phyloP scores from a whole-genome alignment of 768 basidiomycete species.

The Agaricus blazei region DNA sequence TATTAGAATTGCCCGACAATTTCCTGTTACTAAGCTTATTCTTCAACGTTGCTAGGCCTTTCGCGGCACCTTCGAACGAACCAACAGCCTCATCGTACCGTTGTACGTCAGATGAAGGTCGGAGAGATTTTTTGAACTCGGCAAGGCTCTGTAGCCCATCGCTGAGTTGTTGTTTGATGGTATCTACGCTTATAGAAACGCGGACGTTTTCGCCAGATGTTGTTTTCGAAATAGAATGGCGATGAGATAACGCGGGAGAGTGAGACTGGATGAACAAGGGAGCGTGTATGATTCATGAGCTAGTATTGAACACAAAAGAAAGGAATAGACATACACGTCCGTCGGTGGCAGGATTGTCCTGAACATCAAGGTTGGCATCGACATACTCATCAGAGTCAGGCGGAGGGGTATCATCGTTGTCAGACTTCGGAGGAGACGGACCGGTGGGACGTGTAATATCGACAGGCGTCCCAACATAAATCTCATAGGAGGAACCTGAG shows the following conservation, averaged over 20 bases:
- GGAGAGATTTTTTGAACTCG: slow-evolving; percentile 8
- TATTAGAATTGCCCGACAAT: background rate
- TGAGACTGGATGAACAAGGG: background rate
- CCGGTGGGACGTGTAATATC: background rate
- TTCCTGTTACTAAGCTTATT: slow-evolving; percentile 7
- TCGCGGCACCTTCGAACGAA: slow-evolving; percentile 5
- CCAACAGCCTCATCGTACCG: slow-evolving; percentile 6
- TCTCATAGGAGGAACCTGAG: slow-evolving; percentile 1
- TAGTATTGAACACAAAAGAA: background rate
- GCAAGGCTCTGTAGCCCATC: slow-evolving; percentile 5
- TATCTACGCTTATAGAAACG: slow-evolving; percentile 5
- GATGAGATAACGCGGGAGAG: slow-evolving; percentile 4
- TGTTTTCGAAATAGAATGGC: slow-evolving; percentile 3
- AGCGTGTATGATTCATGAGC: background rate
- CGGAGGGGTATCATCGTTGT: background rate
- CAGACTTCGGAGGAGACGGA: background rate
- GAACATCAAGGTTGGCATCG: background rate
- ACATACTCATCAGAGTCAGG: background rate
- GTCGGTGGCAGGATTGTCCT: background rate
- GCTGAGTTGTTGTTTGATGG: slow-evolving; percentile 9
- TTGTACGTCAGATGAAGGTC: slow-evolving; percentile 6
- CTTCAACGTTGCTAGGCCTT: slow-evolving; percentile 6
- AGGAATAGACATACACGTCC: slow-evolving; percentile 3
- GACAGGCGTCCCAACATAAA: background rate
- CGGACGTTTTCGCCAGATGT: slow-evolving; percentile 7